Base-by-base conservation (phyloP, 345 rosid species). In the Rhizophora mangle region DNA sequence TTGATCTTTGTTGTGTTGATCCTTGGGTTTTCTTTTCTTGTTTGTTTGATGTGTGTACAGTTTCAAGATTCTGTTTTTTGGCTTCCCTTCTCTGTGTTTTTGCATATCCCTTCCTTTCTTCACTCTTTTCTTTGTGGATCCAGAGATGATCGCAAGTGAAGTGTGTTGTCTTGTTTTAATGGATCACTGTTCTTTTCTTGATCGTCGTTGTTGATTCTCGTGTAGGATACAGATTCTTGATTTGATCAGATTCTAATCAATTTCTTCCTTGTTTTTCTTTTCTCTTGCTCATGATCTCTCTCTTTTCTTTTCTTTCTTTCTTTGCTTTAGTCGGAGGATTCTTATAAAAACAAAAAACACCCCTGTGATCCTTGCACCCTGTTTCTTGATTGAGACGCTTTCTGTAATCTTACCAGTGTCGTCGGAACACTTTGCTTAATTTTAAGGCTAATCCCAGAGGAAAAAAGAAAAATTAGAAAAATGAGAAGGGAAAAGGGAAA, bases 61-160 rank as follows among this genome's bases (percentile, higher is more conserved):
- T 55, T 13, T 21, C 59, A 55, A 55, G 29, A 22, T 55, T 55
- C 4, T 9, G 16, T 55, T 15, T 55, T 55, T 55, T 22, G 3
- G 29, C 29, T 55, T 13, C 2, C 60, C 60, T 21, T 22, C 15
- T 55, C 60, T 22, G 60, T 13, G 8, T 22, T 55, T 26, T 15
- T 55, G 29, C 29, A 0, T 55, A 6, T 55, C 27, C 30, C 7
- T n/a, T 62, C 20, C 18, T 29, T 62, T 36, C 16, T 62, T 36
- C 51, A 53, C 21, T 30, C 7, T 65, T 31, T 27, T n/a, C 8
- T 32, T 52, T 67, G 70, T 36, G 55, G 61, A 54, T 67, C 22
- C n/a, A n/a, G 62, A 54, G 27, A 56, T 55, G 60, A 65, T 30
- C 6, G 31, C 39, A 56, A 67, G n/a, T 67, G 62, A 54, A 43